A percentile compares a stretch with the other conserved stretches of the same genome.
Conservation (phyloP, 805 yeast genomes). For the Candida peoriensis region DNA sequence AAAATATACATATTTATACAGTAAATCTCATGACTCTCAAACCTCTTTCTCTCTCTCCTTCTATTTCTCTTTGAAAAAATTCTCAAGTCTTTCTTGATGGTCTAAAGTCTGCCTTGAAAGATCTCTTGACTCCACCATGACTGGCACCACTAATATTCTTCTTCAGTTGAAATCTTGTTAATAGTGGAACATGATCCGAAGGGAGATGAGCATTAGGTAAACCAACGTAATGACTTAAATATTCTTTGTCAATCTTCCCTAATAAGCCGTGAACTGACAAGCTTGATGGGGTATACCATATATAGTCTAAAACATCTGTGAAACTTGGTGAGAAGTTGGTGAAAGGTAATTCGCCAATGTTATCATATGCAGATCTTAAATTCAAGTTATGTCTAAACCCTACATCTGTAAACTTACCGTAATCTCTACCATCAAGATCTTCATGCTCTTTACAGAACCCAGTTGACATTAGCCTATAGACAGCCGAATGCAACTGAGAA, state of each 20-base stretch:
- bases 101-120: constrained; percentile 21
- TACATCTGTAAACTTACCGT: constrained; percentile 85
- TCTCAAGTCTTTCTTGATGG: constrained; percentile 27
- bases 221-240: constrained; percentile 74
- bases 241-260: constrained; percentile 78
- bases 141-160: constrained; percentile 34
- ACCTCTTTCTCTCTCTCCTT: too few species aligned
- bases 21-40: too few species aligned
- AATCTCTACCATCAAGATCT: constrained; percentile 82
- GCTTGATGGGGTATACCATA: constrained; percentile 87
- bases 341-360: constrained; percentile 85
- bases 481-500: constrained; percentile 83
- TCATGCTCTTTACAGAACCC: constrained; percentile 75
- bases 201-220: constrained; percentile 93
- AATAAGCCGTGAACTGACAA: constrained; percentile 79
- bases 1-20: too few species aligned
- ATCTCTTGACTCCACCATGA: constrained; percentile 16
- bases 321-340: constrained; percentile 93
- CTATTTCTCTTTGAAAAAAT: too few species aligned
- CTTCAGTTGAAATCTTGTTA: constrained; percentile 51
- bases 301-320: constrained; percentile 89
- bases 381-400: constrained; percentile 81
- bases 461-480: constrained; percentile 79
- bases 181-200: constrained; percentile 89
- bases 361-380: constrained; percentile 78